Evolutionary conservation across 108 stramenopile species (phyloP), one percentile per base, ranked within the genome.

Genomic region (Nitzschia putrida): DNA sequence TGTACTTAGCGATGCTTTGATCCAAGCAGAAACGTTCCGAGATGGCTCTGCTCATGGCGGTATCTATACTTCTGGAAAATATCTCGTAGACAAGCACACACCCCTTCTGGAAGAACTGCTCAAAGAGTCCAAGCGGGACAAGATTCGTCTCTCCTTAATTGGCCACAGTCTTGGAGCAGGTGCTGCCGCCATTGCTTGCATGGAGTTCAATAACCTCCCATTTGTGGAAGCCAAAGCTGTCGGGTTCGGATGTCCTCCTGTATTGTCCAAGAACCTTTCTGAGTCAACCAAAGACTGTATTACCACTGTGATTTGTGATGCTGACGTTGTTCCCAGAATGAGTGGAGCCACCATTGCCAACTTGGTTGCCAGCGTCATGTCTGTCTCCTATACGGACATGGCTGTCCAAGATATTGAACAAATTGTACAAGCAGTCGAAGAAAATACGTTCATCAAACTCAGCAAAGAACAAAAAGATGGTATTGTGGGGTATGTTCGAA

Each of bases 121-220:
- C 24, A 34, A 80, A 37, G 57, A 77, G 16, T 77, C 85, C 0
- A 63, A 63, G 11, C 79, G 81, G 50, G 71, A 71, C 14, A 87
- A 81, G 55, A 64, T 91, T 9, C 71, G 86, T 14, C 61, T 94
- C 18, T 77, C 64, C 14, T 43, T 89, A 11, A 77, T 92, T 42
- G 91, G 91, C 3, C 88, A 93, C 56, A 80, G 78, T 26, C 68
- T 93, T 8, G 91, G 91, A 10, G 91, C 91, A 42, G 91, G 88
- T n/a, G 80, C 87, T 14, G 91, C 85, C 16, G 78, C 88, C 2
- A 90, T 93, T 41, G 82, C 87, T 8, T 87, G 80, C 16, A 87
- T 87, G 65, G 84, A 90, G 50, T 83, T 85, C 66, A 80, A 86
- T 63, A 68, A 72, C 10, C 29, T 83, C 29, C 25, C 57, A 43